Conservation (phyloP, 2,329 filamentous ascomycete genomes). For the Coccinonectria pachysandricola region DNA sequence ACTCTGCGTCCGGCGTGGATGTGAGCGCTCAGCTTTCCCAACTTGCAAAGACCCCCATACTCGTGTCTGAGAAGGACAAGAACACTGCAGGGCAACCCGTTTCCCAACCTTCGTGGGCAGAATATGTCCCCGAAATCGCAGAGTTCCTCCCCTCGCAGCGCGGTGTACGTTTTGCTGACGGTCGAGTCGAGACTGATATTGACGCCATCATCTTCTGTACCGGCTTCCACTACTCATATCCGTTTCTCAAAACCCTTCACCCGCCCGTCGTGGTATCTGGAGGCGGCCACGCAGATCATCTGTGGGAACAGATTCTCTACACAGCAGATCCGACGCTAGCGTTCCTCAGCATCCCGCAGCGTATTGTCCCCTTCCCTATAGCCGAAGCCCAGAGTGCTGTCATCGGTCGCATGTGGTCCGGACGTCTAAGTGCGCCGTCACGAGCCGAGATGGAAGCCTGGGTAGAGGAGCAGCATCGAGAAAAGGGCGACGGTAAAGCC, state of each 20-base stretch:
- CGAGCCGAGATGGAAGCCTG: slow-evolving; percentile 47
- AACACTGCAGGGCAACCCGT: slow-evolving; percentile 15
- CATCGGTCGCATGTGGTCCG: slow-evolving; percentile 56
- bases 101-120: slow-evolving; percentile 21
- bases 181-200: slow-evolving; percentile 50
- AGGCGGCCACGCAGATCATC: slow-evolving; percentile 54
- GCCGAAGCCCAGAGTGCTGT: slow-evolving; percentile 59
- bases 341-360: slow-evolving; percentile 55
- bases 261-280: slow-evolving; percentile 46
- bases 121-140: slow-evolving; percentile 33
- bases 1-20: slow-evolving; percentile 61
- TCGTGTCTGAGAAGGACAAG: slow-evolving; percentile 40
- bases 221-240: slow-evolving; percentile 74
- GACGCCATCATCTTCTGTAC: slow-evolving; percentile 76
- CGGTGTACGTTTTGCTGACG: slow-evolving; percentile 53
- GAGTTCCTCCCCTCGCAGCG: slow-evolving; percentile 33
- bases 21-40: slow-evolving; percentile 54
- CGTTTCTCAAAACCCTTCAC: slow-evolving; percentile 45
- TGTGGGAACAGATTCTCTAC: slow-evolving; percentile 63
- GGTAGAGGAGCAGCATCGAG: slow-evolving; percentile 44
- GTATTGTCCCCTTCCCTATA: slow-evolving; percentile 62
- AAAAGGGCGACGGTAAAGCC: slow-evolving; percentile 31
- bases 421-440: slow-evolving; percentile 46
- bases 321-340: slow-evolving; percentile 53
- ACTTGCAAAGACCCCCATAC: slow-evolving; percentile 41